phyloP scores from a whole-genome alignment of 2,329 filamentous ascomycete genomes.

The Cryphonectria japonica region DNA sequence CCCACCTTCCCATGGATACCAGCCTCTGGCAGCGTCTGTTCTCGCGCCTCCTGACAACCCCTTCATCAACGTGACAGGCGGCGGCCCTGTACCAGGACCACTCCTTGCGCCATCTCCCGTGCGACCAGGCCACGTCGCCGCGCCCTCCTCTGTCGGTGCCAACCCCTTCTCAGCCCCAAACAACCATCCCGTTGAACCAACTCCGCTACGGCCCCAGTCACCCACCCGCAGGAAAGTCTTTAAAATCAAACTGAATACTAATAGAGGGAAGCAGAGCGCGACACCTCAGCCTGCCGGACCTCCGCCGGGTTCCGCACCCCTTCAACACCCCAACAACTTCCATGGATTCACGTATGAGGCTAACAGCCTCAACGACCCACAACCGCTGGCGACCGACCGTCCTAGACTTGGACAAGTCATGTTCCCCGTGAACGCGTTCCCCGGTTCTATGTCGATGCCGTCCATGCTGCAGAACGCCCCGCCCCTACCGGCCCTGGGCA shows the following conservation, averaged over 20 bases:
- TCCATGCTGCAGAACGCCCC: slow-evolving; percentile 19
- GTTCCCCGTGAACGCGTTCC: slow-evolving; percentile 22
- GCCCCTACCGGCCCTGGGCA: slow-evolving; percentile 12
- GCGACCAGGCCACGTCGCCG: slow-evolving; percentile 21
- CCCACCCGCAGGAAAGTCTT: slow-evolving; percentile 20
- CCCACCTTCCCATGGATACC: slow-evolving; percentile 17
- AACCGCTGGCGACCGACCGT: slow-evolving; percentile 16
- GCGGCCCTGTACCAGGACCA: slow-evolving; percentile 25
- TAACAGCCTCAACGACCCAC: slow-evolving; percentile 21
- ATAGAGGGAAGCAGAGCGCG: slow-evolving; percentile 22
- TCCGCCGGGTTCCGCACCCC: slow-evolving; percentile 17
- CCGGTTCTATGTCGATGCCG: slow-evolving; percentile 25
- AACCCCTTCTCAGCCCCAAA: slow-evolving; percentile 29
- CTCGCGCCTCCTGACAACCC: slow-evolving; percentile 27
- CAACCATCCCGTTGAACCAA: slow-evolving; percentile 23
- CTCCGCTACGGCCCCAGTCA: slow-evolving; percentile 22
- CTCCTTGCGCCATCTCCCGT: slow-evolving; percentile 27
- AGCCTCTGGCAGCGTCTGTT: slow-evolving; percentile 7
- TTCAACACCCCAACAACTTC: slow-evolving; percentile 26
- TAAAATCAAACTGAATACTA: slow-evolving; percentile 27
- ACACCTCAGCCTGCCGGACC: slow-evolving; percentile 24
- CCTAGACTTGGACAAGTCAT: slow-evolving; percentile 22
- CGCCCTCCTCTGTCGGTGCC: slow-evolving; percentile 25
- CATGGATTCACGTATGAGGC: slow-evolving; percentile 25
- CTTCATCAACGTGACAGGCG: slow-evolving; percentile 29